phyloP scores from a whole-genome alignment of 371 early-diverging fungal species.

The Mucor sp. region DNA sequence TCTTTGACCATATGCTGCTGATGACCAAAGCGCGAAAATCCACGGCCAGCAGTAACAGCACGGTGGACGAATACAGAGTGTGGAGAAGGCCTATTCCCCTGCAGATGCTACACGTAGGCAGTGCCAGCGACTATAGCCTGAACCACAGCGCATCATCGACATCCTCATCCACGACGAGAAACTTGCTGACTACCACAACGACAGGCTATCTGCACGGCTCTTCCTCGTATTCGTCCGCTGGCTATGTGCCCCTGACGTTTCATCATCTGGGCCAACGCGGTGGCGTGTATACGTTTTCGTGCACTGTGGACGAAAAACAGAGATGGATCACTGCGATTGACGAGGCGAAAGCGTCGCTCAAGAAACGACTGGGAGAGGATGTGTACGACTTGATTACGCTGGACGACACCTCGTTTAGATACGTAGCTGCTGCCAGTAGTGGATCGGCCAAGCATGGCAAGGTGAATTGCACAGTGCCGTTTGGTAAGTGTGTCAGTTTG shows the following conservation, averaged over 20 bases:
- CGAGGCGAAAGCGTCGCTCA: constrained; percentile 55
- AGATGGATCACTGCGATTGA: constrained; percentile 79
- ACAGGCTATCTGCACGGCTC: background rate
- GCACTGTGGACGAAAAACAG: constrained; percentile 66
- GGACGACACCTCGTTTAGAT: constrained; percentile 14
- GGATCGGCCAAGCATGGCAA: constrained; percentile 31
- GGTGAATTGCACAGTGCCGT: constrained; percentile 64
- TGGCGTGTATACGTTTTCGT: constrained; percentile 21
- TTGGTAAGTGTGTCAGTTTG: too few species aligned
- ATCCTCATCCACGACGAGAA: constrained; percentile 13
- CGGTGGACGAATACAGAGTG: constrained; percentile 53
- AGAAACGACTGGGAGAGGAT: constrained; percentile 36
- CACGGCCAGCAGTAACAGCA: constrained; percentile 19
- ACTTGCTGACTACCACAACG: background rate
- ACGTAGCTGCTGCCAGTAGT: constrained; percentile 3
- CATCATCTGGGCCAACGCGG: constrained; percentile 30
- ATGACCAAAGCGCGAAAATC: constrained; percentile 66
- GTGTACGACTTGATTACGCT: constrained; percentile 20
- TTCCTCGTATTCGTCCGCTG: background rate
- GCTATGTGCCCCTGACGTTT: constrained; percentile 8
- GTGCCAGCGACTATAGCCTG: constrained; percentile 19
- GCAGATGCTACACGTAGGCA: constrained; percentile 41
- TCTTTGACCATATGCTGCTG: constrained; percentile 84
- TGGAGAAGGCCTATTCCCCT: constrained; percentile 62
- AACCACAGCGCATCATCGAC: constrained; percentile 21